phyloP scores from a whole-genome alignment of 2,329 filamentous ascomycete species.

The Macrophomina pseudophaseolina region DNA sequence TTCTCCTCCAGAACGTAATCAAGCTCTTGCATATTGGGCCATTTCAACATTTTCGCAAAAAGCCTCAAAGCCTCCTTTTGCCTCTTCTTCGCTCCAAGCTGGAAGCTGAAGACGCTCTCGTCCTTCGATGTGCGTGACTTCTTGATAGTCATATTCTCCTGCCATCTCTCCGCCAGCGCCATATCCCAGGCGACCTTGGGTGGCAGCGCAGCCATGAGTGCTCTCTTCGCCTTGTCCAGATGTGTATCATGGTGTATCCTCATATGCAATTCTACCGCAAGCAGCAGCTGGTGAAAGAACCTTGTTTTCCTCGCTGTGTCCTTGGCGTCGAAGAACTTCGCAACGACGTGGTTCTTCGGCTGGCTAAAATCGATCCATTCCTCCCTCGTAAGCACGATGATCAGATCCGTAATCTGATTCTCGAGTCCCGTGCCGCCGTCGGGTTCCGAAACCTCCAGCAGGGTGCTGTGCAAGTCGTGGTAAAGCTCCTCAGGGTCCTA shows the following conservation, averaged over 20 bases:
- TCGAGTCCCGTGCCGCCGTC: constrained; percentile 65
- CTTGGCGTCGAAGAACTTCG: constrained; percentile 69
- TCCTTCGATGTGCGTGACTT: constrained; percentile 56
- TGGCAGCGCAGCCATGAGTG: constrained; percentile 68
- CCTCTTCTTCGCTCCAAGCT: constrained; percentile 67
- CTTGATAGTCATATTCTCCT: constrained; percentile 71
- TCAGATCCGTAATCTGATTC: constrained; percentile 73
- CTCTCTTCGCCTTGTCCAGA: constrained; percentile 67
- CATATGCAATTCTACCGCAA: constrained; percentile 73
- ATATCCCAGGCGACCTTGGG: constrained; percentile 75
- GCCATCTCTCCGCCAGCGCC: constrained; percentile 75
- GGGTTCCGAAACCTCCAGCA: constrained; percentile 71
- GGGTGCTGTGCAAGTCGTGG: constrained; percentile 67
- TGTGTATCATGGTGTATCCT: constrained; percentile 69
- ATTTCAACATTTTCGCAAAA: constrained; percentile 75
- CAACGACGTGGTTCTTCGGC: constrained; percentile 73
- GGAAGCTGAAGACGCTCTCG: constrained; percentile 60
- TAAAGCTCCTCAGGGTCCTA: constrained; percentile 51
- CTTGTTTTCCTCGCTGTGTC: constrained; percentile 64
- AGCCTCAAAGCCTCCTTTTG: constrained; percentile 72
- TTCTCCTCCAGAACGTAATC: constrained; percentile 66
- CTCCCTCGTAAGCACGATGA: constrained; percentile 69
- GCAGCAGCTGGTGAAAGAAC: constrained; percentile 78
- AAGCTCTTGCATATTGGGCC: constrained; percentile 73
- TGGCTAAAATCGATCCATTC: constrained; percentile 77